Percentiles rank a stretch among this genome's conserved stretches.
phyloP scores from a whole-genome alignment of 2,329 filamentous ascomycete genomes.

The Metarhizium sp. region DNA sequence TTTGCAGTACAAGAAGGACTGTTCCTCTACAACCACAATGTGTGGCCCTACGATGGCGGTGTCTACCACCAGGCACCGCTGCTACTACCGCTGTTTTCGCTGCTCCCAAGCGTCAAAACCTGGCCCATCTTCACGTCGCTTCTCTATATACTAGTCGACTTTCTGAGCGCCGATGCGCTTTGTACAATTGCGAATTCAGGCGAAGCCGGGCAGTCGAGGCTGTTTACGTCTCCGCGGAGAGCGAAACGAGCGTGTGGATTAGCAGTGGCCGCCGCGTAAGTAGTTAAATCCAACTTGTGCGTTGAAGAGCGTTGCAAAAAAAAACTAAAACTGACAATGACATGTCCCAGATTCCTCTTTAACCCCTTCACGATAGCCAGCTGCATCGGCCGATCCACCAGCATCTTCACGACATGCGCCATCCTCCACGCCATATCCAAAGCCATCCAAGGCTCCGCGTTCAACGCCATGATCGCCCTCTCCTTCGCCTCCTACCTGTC shows the following conservation, averaged over 20 bases:
- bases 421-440: slow-evolving; percentile 77
- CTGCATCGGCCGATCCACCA: slow-evolving; percentile 82
- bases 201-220: slow-evolving; percentile 62
- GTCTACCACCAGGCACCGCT: slow-evolving; percentile 76
- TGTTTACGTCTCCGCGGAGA: slow-evolving; percentile 71
- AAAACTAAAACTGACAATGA: background rate
- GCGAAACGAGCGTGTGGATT: slow-evolving; percentile 65
- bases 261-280: slow-evolving; percentile 70
- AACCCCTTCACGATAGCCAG: slow-evolving; percentile 91
- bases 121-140: slow-evolving; percentile 68
- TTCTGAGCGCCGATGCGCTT: slow-evolving; percentile 74
- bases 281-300: background rate
- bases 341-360: slow-evolving; percentile 65
- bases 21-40: slow-evolving; percentile 91
- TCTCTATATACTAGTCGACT: slow-evolving; percentile 72
- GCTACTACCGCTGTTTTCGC: slow-evolving; percentile 81
- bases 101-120: slow-evolving; percentile 61
- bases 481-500: slow-evolving; percentile 85
- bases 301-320: too few species aligned
- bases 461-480: slow-evolving; percentile 74
- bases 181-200: slow-evolving; percentile 72
- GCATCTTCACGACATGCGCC: slow-evolving; percentile 79
- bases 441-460: slow-evolving; percentile 62
- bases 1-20: slow-evolving; percentile 81
- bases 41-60: slow-evolving; percentile 94